Base-by-base conservation (phyloP, 805 yeast species). In the Candida stauntonica region DNA sequence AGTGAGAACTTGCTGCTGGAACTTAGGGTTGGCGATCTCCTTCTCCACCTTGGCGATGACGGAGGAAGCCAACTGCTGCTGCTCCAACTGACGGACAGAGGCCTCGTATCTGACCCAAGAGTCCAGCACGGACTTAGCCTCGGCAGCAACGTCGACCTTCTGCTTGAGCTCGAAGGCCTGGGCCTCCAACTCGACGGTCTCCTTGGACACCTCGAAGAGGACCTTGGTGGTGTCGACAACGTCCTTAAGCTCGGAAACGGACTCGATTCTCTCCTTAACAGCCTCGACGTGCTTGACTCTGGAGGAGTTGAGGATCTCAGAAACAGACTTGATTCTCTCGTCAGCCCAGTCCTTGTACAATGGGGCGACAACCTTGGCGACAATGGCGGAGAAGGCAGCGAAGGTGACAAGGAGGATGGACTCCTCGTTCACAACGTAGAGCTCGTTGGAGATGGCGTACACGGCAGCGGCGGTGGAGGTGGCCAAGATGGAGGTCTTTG, bases 51-150 rank as follows among this genome's bases (percentile, higher is more conserved):
- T 88, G 39, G 88, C 72, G 63, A 88, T 85, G 50, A 93, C 96
- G 42, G 88, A 60, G 61, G 84, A 70, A 53, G 94, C 79, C 58
- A 93, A 80, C 68, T 86, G 96, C 68, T 81, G 77, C 76, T 93
- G 99, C 76, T 93, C 95, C 62, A 79, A 70, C 74, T 87, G 95
- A 74, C 97, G 91, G 54, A 89, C 93, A 64, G 87, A 88, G 54
- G 86, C 83, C 75, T 93, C 99, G 69, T 85, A 86, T 79, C 98
- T 86, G 57, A 89, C 97, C 99, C 99, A 93, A 13, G 98, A 87
- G 71, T 93, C 99, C 63, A 93, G 79, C 45, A 91, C 95, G 42
- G 93, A 71, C 73, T 85, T 88, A 60, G 98, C 98, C 75, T 88
- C 96, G 47, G 72, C 56, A 42, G 95, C 91, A 52, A 88, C 77